Base-by-base conservation (phyloP, 23 red algal species). In the Gracilariopsis chorda region DNA sequence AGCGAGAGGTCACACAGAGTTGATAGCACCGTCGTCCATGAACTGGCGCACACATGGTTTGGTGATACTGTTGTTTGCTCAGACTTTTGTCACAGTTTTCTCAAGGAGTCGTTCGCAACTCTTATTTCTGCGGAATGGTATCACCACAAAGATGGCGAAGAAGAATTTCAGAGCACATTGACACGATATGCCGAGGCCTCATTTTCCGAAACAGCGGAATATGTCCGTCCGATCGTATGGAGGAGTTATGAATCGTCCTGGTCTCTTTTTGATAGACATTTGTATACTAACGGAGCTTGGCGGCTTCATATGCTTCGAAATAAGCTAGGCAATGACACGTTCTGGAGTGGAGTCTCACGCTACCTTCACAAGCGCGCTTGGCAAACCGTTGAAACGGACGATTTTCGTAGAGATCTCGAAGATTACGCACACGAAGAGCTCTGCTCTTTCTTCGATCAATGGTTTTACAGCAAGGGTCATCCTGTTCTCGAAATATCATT, bases 261-360 rank as follows among this genome's bases (percentile, higher is more conserved):
- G 91, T 40, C 42, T 35, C 32, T 94, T 33, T 94, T 94, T 65
- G 91, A 94, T 25, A 69, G 80, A 51, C 91, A 94, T 68, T 48
- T 94, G 63, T 94, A 94, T 52, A 78, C 82, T 10, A 86, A 86
- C 79, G 91, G 91, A 28, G 80, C 91, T 34, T 94, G 80, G 91
- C 65, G 91, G 14, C 80, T 94, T 39, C 91, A 94, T 51, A 94
- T 94, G 91, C 59, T 94, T 80, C 59, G 79, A 32, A 80, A 33
- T 13, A 83, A 87, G 57, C 67, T 94, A 16, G 91, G 91, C 17
- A 44, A 94, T 41, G 91, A 78, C 24, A 63, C 29, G 11, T 94
- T 94, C 28, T 94, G 91, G 91, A 67, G 67, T 40, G 79, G 51
- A 32, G 79, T 94, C 2, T 80, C 80, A 25, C 24, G 30, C 13